phyloP scores from a whole-genome alignment of 192 early-diverging fungal species.

The Coemansia sp. region DNA sequence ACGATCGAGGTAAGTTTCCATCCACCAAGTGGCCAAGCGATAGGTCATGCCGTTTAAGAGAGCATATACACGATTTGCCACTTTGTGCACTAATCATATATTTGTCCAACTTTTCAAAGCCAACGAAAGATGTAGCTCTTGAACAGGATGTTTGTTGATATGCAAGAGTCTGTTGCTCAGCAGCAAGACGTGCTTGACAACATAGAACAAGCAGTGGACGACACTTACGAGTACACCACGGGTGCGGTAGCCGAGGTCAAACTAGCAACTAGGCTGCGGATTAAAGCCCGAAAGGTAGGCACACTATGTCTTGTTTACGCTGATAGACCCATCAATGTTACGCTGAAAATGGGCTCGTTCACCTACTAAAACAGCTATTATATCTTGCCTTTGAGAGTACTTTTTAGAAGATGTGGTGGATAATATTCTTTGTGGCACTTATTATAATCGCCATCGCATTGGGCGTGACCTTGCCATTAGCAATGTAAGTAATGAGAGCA shows the following conservation, averaged over 20 bases:
- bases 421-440: conserved; percentile 31
- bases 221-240: conserved; percentile 29
- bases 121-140: conserved; percentile 23
- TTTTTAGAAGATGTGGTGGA: conserved; percentile 55
- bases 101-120: not conserved
- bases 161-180: conserved; percentile 40
- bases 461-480: conserved; percentile 38
- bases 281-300: conserved; percentile 49
- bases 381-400: not conserved
- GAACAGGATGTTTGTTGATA: conserved; percentile 50
- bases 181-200: conserved; percentile 55
- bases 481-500: conserved; percentile 38
- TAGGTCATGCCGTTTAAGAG: not conserved
- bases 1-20: conserved; percentile 43
- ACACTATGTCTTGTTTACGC: not conserved
- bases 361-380: not conserved
- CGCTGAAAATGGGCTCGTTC: not conserved
- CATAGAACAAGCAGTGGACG: conserved; percentile 52
- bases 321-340: not conserved
- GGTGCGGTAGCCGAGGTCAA: conserved; percentile 30
- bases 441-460: conserved; percentile 44
- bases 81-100: not conserved
- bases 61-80: not conserved
- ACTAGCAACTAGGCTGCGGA: conserved; percentile 36
- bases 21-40: not conserved